Percentiles rank a stretch among this genome's conserved stretches.
These are phyloP conservation scores for Rubia yunnanensis DNA, from an alignment of 257 asterid genomes.

Conservation along the genomic window DNA sequence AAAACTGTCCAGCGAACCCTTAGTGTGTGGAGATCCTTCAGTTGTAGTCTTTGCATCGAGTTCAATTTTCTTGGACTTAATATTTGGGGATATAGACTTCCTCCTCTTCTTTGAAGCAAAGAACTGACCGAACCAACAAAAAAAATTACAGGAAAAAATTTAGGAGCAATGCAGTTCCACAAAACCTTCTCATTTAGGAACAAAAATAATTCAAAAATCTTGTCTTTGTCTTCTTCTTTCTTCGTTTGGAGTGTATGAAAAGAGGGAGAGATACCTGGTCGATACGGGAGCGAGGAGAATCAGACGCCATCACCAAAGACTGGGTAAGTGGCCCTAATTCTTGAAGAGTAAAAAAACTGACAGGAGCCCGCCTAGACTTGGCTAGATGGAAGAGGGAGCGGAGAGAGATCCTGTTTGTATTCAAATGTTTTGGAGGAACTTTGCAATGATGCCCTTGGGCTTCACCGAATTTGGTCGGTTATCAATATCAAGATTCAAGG, in stretches of 20 bases:
- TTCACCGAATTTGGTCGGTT: no score
- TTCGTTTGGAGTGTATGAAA: not conserved
- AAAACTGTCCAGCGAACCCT: conserved; percentile 49
- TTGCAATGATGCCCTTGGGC: conserved; percentile 8
- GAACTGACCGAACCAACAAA: conserved; percentile 37
- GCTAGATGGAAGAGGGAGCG: not conserved
- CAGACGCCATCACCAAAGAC: conserved; percentile 18
- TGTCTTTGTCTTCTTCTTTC: not conserved
- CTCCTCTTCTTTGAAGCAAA: conserved; percentile 81
- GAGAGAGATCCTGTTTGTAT: not conserved
- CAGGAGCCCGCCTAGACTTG: not conserved
- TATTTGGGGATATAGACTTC: conserved; percentile 56
- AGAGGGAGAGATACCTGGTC: conserved; percentile 41
- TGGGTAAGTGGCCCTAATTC: not conserved
- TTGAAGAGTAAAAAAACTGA: not conserved
- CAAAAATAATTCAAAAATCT: not conserved
- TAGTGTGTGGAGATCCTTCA: conserved; percentile 61
- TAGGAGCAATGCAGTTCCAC: not conserved
- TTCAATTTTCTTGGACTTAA: conserved; percentile 45
- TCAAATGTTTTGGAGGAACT: conserved; percentile 15
- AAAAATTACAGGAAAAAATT: not conserved
- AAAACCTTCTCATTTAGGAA: not conserved
- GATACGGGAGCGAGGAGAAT: conserved; percentile 26
- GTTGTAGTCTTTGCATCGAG: conserved; percentile 38
- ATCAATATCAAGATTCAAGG: no score